These are phyloP conservation scores for Solanum clarkiae DNA, from an alignment of 257 asterid genomes.

Conservation along the genomic window DNA sequence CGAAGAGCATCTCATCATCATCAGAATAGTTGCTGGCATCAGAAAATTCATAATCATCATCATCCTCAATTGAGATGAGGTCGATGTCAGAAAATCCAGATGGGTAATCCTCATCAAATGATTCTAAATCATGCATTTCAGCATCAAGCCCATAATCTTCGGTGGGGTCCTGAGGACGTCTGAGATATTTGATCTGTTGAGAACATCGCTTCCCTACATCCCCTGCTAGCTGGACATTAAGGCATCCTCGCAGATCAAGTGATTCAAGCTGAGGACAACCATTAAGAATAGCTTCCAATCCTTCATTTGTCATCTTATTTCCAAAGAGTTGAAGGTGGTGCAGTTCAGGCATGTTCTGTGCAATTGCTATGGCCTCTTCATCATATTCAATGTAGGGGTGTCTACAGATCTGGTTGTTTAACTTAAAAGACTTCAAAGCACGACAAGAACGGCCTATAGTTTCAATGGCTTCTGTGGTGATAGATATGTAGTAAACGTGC, in stretches of 20 bases:
- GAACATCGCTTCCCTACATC: constrained; percentile 22
- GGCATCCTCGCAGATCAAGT: constrained; percentile 34
- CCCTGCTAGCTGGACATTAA: constrained; percentile 11
- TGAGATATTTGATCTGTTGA: constrained; percentile 19
- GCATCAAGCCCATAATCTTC: constrained; percentile 4
- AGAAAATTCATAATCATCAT: constrained; percentile 8
- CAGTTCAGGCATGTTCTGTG: constrained; percentile 31
- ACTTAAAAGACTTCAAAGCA: constrained; percentile 20
- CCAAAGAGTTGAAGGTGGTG: constrained; percentile 22
- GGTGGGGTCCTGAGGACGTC: constrained; percentile 13
- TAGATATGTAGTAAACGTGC: constrained; percentile 8
- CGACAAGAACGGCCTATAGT: constrained; percentile 28
- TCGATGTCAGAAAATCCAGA: constrained; percentile 4
- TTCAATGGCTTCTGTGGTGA: constrained; percentile 1
- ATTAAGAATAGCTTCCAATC: constrained; percentile 30
- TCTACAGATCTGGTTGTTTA: not conserved
- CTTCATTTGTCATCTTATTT: constrained; percentile 12
- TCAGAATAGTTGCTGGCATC: not conserved
- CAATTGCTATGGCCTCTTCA: constrained; percentile 24
- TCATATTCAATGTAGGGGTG: not conserved
- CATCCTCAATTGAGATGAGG: not conserved
- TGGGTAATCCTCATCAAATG: not conserved
- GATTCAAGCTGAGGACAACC: constrained; percentile 41
- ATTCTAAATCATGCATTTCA: not conserved
- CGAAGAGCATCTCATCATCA: not conserved